phyloP scores from a whole-genome alignment of 1,284 basidiomycete species.

The Marasmius tenuissimus region DNA sequence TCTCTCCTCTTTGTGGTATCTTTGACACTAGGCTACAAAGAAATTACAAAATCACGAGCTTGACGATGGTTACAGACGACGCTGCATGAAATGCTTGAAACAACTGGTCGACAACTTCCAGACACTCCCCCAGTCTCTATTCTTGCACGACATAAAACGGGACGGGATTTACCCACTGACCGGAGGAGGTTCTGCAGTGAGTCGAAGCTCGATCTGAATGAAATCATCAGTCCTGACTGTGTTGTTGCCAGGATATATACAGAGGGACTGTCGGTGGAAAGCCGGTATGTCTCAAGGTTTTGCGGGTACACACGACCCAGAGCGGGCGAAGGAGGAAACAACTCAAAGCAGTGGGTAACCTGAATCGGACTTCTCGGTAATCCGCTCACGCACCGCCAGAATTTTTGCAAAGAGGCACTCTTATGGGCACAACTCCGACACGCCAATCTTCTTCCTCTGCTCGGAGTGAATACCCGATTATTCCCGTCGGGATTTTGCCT shows the following conservation, averaged over 20 bases:
- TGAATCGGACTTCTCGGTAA: background rate
- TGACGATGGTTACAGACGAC: background rate
- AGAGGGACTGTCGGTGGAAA: background rate
- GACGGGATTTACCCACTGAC: background rate
- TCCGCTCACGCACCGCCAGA: background rate
- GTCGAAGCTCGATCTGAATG: constrained; percentile 9
- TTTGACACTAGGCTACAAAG: background rate
- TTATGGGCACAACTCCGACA: constrained; percentile 11
- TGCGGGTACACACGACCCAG: background rate
- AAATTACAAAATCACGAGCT: background rate
- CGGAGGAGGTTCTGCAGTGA: constrained; percentile 29
- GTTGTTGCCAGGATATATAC: constrained; percentile 10
- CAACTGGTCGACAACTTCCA: too few species aligned
- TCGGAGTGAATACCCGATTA: constrained; percentile 10
- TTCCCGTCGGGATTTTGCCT: constrained; percentile 7
- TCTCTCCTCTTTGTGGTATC: background rate
- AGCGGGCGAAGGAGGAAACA: background rate
- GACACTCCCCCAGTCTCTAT: too few species aligned
- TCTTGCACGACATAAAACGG: too few species aligned
- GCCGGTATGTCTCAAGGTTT: constrained; percentile 10
- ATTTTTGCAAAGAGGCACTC: constrained; percentile 10
- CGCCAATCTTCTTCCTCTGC: constrained; percentile 8
- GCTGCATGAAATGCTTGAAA: too few species aligned
- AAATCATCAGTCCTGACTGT: background rate
- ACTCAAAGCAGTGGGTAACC: background rate